A percentile compares a stretch with the other conserved stretches of the same genome.
Evolutionary conservation across 2,329 filamentous ascomycete genomes (phyloP).

Genomic region (Diaporthe vaccinii): DNA sequence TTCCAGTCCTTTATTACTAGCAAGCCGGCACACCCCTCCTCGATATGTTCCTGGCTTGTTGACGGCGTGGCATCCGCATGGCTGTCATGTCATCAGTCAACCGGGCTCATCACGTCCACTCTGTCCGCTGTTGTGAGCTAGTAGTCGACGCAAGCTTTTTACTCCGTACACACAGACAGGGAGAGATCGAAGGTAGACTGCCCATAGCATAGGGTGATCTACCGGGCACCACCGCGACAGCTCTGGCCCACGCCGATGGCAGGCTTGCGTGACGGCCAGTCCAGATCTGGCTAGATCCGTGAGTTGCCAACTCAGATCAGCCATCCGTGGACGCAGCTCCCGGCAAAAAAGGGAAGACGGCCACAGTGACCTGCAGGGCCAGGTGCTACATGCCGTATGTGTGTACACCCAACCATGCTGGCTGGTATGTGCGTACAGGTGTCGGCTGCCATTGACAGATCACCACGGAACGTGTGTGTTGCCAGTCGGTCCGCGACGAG

Average conservation of each 20-base stretch:
- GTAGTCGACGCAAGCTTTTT: constrained; percentile 27
- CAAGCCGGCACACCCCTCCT: background rate
- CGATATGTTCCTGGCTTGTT: constrained; percentile 15
- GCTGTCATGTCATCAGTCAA: background rate
- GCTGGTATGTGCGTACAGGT: constrained; percentile 15
- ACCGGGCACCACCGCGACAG: constrained; percentile 27
- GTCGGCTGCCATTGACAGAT: constrained; percentile 12
- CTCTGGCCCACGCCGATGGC: constrained; percentile 32
- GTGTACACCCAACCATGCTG: constrained; percentile 25
- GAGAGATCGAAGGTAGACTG: background rate
- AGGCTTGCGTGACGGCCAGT: constrained; percentile 35
- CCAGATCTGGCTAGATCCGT: constrained; percentile 31
- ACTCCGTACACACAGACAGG: constrained; percentile 2
- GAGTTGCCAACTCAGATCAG: constrained; percentile 37
- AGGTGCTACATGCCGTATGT: constrained; percentile 27
- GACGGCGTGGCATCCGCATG: constrained; percentile 31
- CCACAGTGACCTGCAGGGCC: constrained; percentile 30
- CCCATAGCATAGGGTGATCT: constrained; percentile 22
- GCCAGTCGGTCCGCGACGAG: background rate
- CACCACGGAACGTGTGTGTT: constrained; percentile 1
- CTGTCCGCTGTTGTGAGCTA: background rate
- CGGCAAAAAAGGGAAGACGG: constrained; percentile 22
- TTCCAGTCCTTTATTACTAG: background rate
- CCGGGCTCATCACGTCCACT: background rate
- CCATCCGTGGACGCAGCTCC: constrained; percentile 31